Base-by-base conservation (phyloP, 139 green algal genomes). In the Trebouxia sp. region DNA sequence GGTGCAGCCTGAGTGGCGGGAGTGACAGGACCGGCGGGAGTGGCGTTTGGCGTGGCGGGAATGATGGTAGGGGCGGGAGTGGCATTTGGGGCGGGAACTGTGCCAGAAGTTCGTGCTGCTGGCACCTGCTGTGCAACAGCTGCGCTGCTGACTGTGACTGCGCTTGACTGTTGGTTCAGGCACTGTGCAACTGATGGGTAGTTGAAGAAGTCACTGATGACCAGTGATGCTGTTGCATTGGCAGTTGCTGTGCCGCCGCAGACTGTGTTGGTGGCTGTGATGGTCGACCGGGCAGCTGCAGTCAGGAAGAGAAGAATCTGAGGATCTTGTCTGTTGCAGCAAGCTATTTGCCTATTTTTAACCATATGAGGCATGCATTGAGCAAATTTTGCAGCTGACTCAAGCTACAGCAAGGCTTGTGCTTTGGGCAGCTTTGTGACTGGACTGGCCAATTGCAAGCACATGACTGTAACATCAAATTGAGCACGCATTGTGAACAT, bases 131-230 rank as follows among this genome's bases (percentile, higher is more conserved):
- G 32, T 43, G 30, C 62, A 32, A 72, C 62, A 72, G 62, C 62
- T 72, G 62, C 62, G 62, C 32, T 72, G 62, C 62, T 72, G 62
- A 72, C 62, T n/a, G 15, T 43, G 32, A 72, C 62, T 45, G 62
- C 62, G 8, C 43, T 32, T 30, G 62, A 5, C 32, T 72, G 62
- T 15, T 41, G 37, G 35, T 72, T 72, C n/a, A 72, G 62, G 11
- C 62, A 72, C 32, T 72, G 32, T 24, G 15, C 20, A 6, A 72
- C 32, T 30, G 62, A 43, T 43, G 62, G 62, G 35, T 72, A 72
- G 62, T 42, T 72, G 62, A 72, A 72, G 62, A 72, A 72, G 12
- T 24, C 35, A 26, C 32, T 72, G 62, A 41, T 42, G 62, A 72
- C 28, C n/a, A 35, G 1, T 15, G 20, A 28, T 12, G 62, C 62